phyloP scores from a whole-genome alignment of 352 stramenopile genomes.

The Nothophytophthora sp. region DNA sequence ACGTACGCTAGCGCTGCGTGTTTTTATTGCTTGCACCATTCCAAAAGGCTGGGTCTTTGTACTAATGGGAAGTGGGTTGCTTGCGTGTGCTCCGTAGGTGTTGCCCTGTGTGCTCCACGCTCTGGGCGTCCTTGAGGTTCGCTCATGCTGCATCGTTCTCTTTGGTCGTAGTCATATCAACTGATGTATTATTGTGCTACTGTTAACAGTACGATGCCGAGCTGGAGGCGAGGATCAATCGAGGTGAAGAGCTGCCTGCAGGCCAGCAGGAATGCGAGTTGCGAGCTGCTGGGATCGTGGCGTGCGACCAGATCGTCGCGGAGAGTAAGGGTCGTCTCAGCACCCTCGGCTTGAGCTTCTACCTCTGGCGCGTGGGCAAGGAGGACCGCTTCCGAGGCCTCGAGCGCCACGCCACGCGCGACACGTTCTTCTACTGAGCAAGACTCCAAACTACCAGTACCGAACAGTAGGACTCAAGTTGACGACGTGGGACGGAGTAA shows the following conservation, averaged over 20 bases:
- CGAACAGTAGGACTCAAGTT: too few relatives aligned
- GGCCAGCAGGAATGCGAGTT: slow-evolving; percentile 64
- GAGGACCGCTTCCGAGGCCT: slow-evolving; percentile 63
- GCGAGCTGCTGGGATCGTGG: slow-evolving; percentile 63
- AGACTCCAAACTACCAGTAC: not conserved
- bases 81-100: slow-evolving; percentile 31
- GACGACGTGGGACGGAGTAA: not conserved
- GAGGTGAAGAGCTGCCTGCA: slow-evolving; percentile 42
- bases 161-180: not conserved
- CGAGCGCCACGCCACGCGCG: slow-evolving; percentile 71
- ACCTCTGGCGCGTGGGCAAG: slow-evolving; percentile 81
- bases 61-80: too few relatives aligned
- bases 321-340: slow-evolving; percentile 46
- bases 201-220: slow-evolving; percentile 53
- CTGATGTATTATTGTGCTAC: not conserved
- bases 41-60: too few relatives aligned
- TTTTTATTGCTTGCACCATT: not conserved
- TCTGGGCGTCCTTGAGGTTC: slow-evolving; percentile 69
- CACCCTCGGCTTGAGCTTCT: slow-evolving; percentile 58
- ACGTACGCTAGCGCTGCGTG: slow-evolving; percentile 27
- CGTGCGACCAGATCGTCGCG: slow-evolving; percentile 66
- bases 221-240: slow-evolving; percentile 48
- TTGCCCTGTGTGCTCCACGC: slow-evolving; percentile 75
- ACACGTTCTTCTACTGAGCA: slow-evolving; percentile 71
- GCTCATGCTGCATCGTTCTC: not conserved